A percentile compares a stretch with the other conserved stretches of the same genome.
Evolutionary conservation across 352 stramenopile species (phyloP).

Genomic region (Globisporangium middletonii): DNA sequence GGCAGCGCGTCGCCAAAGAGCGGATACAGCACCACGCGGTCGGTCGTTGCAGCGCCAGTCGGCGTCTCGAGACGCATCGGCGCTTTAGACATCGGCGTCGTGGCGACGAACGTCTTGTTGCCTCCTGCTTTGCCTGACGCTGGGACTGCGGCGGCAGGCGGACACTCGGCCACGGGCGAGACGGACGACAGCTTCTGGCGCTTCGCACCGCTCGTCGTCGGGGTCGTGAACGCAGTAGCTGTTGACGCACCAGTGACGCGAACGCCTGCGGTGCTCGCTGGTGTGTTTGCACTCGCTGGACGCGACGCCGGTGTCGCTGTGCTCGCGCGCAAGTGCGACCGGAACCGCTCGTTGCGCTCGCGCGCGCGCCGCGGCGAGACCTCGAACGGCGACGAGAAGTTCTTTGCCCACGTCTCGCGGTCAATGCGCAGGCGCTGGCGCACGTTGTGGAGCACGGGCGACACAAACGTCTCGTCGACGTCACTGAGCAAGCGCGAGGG

Average conservation of each 20-base stretch:
- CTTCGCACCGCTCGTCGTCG: slow-evolving; percentile 5
- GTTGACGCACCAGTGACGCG: slow-evolving; percentile 13
- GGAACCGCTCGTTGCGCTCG: slow-evolving; percentile 44
- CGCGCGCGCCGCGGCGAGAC: slow-evolving; percentile 42
- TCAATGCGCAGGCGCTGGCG: slow-evolving; percentile 63
- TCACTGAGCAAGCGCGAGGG: slow-evolving; percentile 21
- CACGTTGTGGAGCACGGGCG: slow-evolving; percentile 41
- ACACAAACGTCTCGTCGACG: slow-evolving; percentile 57
- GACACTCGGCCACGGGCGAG: slow-evolving; percentile 22
- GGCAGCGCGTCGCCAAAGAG: slow-evolving; percentile 59
- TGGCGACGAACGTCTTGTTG: background rate
- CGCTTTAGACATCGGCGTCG: background rate
- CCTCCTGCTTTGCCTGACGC: no score
- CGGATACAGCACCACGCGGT: slow-evolving; percentile 58
- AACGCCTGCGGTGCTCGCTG: background rate
- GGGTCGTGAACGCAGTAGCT: slow-evolving; percentile 8
- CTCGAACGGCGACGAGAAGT: slow-evolving; percentile 66
- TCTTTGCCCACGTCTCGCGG: slow-evolving; percentile 54
- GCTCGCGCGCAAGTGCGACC: slow-evolving; percentile 32
- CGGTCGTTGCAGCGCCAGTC: background rate
- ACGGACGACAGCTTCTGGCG: slow-evolving; percentile 17
- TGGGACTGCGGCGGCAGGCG: slow-evolving; percentile 5
- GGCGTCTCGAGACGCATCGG: background rate
- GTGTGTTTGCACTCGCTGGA: background rate
- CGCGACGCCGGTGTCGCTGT: slow-evolving; percentile 6